Percentiles rank a stretch among this genome's conserved stretches.
phyloP scores from a whole-genome alignment of 2,329 filamentous ascomycete species.

The Beauveria caledonica region DNA sequence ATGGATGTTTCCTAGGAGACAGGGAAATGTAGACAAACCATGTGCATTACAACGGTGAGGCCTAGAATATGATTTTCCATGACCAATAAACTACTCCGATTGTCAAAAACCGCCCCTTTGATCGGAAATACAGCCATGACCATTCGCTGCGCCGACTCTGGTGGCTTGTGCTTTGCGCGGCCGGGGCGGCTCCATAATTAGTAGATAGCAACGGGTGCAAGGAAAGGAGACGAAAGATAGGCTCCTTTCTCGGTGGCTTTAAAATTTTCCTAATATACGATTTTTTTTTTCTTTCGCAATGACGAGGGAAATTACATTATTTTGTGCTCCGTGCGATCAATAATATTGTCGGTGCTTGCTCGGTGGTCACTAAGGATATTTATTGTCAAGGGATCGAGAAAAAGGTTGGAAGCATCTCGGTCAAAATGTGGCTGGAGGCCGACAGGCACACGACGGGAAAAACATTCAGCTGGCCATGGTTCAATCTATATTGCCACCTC shows the following conservation, averaged over 20 bases:
- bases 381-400: not conserved
- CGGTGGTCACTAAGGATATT: too few species aligned
- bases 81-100: not conserved
- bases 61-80: not conserved
- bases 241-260: constrained; percentile 4
- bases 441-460: not conserved
- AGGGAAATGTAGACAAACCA: too few species aligned
- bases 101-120: not conserved
- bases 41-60: too few species aligned
- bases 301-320: not conserved
- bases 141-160: not conserved
- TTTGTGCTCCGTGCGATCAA: not conserved
- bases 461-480: not conserved
- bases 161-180: not conserved
- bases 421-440: not conserved
- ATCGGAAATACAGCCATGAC: not conserved
- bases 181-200: not conserved
- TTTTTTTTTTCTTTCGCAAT: not conserved
- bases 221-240: not conserved
- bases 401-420: not conserved
- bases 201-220: not conserved
- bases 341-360: too few species aligned
- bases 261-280: not conserved
- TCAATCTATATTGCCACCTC: not conserved
- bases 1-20: too few species aligned